Conservation (phyloP, 768 basidiomycete genomes). For the Suillus decipiens region DNA sequence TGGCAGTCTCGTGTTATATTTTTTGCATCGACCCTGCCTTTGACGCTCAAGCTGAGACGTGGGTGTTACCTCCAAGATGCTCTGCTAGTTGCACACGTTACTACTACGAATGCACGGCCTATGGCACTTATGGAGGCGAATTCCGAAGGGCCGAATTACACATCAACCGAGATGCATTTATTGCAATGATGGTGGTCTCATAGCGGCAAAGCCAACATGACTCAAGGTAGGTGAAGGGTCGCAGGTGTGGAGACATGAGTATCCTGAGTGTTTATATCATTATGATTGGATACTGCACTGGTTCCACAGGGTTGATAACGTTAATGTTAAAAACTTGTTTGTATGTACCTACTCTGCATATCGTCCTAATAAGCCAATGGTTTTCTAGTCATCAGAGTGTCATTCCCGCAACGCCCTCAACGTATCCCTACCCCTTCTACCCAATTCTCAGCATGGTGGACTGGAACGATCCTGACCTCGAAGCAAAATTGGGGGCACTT, state of each 20-base stretch:
- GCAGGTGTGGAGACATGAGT: not conserved
- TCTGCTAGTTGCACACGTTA: not conserved
- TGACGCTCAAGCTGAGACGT: not conserved
- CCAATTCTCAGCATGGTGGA: not conserved
- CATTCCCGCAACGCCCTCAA: not conserved
- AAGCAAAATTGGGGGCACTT: not conserved
- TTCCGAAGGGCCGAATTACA: no score
- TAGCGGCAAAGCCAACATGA: no score
- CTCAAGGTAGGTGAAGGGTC: not conserved
- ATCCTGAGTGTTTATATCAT: not conserved
- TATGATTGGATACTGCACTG: no score
- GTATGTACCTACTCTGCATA: not conserved
- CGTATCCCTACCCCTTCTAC: not conserved
- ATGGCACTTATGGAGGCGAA: not conserved
- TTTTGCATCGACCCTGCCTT: slow-evolving; percentile 1
- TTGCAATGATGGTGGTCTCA: not conserved
- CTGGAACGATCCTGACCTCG: not conserved
- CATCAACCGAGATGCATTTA: not conserved
- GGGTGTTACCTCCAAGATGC: not conserved
- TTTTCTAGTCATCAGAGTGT: not conserved
- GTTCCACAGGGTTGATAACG: not conserved
- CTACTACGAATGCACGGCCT: not conserved
- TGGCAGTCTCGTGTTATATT: no score
- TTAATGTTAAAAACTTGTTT: not conserved
- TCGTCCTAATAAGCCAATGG: not conserved